Base-by-base conservation (phyloP, 768 basidiomycete genomes). In the Symmetrospora coprosmae region DNA sequence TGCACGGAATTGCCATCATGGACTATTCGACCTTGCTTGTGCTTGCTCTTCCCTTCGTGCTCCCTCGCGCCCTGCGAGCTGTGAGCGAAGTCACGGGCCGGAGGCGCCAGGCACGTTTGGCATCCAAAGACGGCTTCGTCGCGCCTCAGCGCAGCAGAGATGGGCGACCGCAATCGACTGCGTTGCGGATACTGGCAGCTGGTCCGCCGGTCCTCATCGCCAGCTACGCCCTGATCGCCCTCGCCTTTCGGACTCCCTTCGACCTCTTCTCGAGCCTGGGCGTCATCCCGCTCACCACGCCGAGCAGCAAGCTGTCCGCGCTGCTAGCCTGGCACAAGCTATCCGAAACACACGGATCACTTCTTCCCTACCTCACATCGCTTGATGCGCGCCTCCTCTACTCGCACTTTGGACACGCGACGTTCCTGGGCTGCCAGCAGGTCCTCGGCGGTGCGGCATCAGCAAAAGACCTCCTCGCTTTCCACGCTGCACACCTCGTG, bases 231-330 rank as follows among this genome's bases (percentile, higher is more conserved):
- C 14, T 47, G 27, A n/a, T 41, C 31, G 9, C 30, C 4, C 4
- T 58, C 6, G 37, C 43, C 11, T 46, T 28, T 17, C 16, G n/a
- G 33, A 31, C 28, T n/a, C 55, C 55, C 6, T 58, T 58, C 41
- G 46, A 58, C 43, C 28, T 46, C 40, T 58, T 58, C 55, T 17
- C n/a, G n/a, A 45, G 41, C 11, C 27, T 58, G n/a, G 55, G 37
- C 4, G 5, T 28, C 16, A 19, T 58, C 31, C 55, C 55, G 3
- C 21, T 58, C 37, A 58, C 55, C 4, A 25, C 55, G 25, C 28
- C 40, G 27, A 28, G 30, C 23, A 46, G 40, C 39, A 43, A 58
- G 55, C 40, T 58, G 23, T 25, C 27, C 28, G n/a, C 43, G 28
- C 19, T 43, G 55, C 40, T 58, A 25, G 39, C 28, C 7, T 45